phyloP scores from a whole-genome alignment of 2,329 filamentous ascomycete genomes.

The Pseudogymnoascus sp. region DNA sequence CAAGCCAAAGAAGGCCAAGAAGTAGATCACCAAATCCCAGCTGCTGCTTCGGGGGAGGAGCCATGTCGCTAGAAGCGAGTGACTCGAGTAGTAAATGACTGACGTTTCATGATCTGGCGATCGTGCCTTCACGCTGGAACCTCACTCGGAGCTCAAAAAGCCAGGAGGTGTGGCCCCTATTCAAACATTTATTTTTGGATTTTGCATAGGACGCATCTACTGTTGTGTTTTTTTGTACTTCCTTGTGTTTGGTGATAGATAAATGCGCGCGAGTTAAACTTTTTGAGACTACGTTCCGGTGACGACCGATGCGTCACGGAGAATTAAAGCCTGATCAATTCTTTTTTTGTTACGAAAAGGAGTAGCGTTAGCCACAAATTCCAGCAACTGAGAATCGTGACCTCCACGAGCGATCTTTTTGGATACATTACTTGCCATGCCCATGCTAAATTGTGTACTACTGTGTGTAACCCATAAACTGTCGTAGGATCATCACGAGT shows the following conservation, averaged over 20 bases:
- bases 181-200: neutral
- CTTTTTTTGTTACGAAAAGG: neutral
- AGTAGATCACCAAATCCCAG: slow-evolving; percentile 34
- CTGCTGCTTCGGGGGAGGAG: neutral
- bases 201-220: neutral
- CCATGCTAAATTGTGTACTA: neutral
- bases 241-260: neutral
- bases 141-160: neutral
- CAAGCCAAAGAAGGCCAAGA: slow-evolving; percentile 70
- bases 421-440: neutral
- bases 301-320: neutral
- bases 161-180: neutral
- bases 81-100: neutral
- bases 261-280: neutral
- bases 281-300: neutral
- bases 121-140: neutral
- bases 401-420: neutral
- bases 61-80: neutral
- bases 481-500: too few species aligned
- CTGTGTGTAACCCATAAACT: neutral
- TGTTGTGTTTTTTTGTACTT: neutral
- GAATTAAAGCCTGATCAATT: neutral
- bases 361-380: slow-evolving; percentile 7
- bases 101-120: neutral
- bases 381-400: slow-evolving; percentile 1